Evolutionary conservation across 148 eudicot genomes (phyloP).

Genomic region (Beta vulgaris): DNA sequence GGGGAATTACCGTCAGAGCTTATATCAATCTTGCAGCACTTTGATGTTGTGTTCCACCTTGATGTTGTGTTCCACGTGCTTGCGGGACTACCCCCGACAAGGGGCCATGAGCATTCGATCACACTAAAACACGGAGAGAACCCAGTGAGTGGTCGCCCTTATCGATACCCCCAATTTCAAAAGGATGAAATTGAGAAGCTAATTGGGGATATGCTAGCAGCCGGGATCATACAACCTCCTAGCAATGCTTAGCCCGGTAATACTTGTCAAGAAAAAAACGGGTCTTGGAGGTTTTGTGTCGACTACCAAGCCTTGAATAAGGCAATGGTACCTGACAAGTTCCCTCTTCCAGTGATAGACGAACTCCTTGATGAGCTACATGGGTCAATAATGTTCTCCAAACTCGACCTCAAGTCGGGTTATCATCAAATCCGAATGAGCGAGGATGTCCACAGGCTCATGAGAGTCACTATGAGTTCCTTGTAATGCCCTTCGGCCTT

Average conservation of each 20-base stretch:
- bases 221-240: background rate
- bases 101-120: too few species aligned
- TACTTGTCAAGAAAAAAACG: background rate
- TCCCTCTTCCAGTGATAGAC: background rate
- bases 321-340: background rate
- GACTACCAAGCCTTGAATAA: background rate
- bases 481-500: background rate
- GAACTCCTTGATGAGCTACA: background rate
- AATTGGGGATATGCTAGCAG: background rate
- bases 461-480: background rate
- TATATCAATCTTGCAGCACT: background rate
- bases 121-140: too few species aligned
- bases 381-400: background rate
- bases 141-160: background rate
- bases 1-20: background rate
- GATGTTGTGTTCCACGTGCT: background rate
- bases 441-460: background rate
- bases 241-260: background rate
- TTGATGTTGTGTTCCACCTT: background rate
- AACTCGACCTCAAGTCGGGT: background rate
- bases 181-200: background rate
- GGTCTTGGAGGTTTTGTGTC: background rate
- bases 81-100: background rate
- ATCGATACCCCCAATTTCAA: background rate
- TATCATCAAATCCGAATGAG: background rate